Evolutionary conservation across 768 basidiomycete genomes (phyloP).

Genomic region (Leccinellum albellum): DNA sequence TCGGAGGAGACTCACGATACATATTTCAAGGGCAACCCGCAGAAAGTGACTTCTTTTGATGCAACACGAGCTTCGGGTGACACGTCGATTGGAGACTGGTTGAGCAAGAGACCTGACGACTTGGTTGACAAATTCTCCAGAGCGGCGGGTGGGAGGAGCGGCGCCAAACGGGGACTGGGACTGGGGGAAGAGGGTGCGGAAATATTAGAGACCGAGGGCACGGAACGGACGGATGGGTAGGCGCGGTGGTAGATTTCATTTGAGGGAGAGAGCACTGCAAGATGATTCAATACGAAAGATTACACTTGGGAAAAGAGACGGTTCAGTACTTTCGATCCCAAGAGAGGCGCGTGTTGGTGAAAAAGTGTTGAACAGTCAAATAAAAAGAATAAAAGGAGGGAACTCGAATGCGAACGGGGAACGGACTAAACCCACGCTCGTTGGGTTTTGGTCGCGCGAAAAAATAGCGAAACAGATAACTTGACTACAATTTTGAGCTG

Average conservation of each 20-base stretch:
- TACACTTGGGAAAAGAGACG: background rate
- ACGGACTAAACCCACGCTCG: background rate
- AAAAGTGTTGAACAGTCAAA: background rate
- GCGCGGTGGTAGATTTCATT: conserved; percentile 64
- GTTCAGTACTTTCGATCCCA: conserved; percentile 19
- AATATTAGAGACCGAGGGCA: conserved; percentile 39
- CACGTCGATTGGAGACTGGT: conserved; percentile 33
- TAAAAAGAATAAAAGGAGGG: conserved; percentile 1
- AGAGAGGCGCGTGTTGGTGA: background rate
- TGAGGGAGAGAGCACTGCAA: conserved; percentile 30
- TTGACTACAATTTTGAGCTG: conserved; percentile 11
- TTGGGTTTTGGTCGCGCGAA: conserved; percentile 14
- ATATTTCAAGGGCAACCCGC: conserved; percentile 75
- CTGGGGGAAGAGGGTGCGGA: conserved; percentile 18
- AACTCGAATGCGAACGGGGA: background rate
- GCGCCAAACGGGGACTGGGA: conserved; percentile 43
- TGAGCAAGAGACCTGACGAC: conserved; percentile 33
- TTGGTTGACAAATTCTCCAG: conserved; percentile 41
- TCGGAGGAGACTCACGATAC: conserved; percentile 55
- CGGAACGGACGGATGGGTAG: conserved; percentile 51
- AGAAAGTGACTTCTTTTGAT: conserved; percentile 48
- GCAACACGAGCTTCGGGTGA: conserved; percentile 25
- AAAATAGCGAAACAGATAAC: conserved; percentile 2
- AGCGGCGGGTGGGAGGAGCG: conserved; percentile 48
- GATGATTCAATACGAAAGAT: conserved; percentile 15